Percentiles rank a stretch among this genome's conserved stretches.
These are phyloP conservation scores for Hypholoma sublateritium DNA, from an alignment of 768 basidiomycete species.

Conservation along the genomic window DNA sequence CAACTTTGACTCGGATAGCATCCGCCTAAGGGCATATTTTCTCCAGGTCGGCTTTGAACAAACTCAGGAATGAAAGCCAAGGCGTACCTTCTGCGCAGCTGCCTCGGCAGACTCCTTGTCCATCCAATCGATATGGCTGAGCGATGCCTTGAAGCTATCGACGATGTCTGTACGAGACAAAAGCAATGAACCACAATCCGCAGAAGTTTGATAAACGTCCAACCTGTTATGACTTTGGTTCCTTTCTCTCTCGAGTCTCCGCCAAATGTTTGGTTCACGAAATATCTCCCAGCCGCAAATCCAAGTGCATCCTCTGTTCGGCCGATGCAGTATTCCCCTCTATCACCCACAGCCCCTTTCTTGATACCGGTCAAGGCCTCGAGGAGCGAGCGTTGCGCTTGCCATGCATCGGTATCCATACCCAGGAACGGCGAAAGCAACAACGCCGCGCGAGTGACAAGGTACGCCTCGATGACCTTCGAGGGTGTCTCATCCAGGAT, in stretches of 20 bases:
- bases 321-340: constrained; percentile 80
- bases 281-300: constrained; percentile 88
- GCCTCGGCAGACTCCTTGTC: constrained; percentile 77
- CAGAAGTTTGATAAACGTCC: background rate
- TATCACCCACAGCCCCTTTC: constrained; percentile 80
- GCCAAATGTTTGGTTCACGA: constrained; percentile 81
- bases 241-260: constrained; percentile 79
- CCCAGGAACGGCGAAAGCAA: constrained; percentile 72
- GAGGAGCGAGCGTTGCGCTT: constrained; percentile 65
- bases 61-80: background rate
- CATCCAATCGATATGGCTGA: constrained; percentile 86
- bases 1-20: constrained; percentile 87
- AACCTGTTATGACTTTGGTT: constrained; percentile 80
- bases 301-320: constrained; percentile 75
- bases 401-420: constrained; percentile 73
- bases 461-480: constrained; percentile 83
- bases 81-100: constrained; percentile 77
- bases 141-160: constrained; percentile 75
- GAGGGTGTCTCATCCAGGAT: constrained; percentile 68
- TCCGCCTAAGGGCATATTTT: constrained; percentile 50
- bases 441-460: constrained; percentile 75
- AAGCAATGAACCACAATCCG: background rate
- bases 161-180: constrained; percentile 59
- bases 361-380: constrained; percentile 83
- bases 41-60: constrained; percentile 8